These are phyloP conservation scores for Sugiyamaella valdiviana DNA, from an alignment of 805 yeast genomes.

Conservation along the genomic window DNA sequence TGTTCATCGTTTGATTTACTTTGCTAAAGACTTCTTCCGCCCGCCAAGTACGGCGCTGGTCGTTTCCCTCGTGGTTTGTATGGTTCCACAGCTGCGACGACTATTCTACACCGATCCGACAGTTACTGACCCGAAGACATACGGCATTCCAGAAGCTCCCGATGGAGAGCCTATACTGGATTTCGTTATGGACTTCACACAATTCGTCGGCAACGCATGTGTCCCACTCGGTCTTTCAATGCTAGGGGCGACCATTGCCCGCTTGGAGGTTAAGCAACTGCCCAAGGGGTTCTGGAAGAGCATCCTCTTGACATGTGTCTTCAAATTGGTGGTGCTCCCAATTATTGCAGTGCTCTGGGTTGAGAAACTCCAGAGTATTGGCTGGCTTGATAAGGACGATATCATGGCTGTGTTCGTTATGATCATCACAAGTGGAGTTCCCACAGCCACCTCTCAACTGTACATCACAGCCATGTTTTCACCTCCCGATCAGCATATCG, in stretches of 20 bases:
- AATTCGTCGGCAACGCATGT: slow-evolving; percentile 77
- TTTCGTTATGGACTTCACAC: slow-evolving; percentile 73
- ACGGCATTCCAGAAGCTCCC: slow-evolving; percentile 55
- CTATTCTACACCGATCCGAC: slow-evolving; percentile 50
- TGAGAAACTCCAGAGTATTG: slow-evolving; percentile 52
- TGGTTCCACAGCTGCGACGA: slow-evolving; percentile 84
- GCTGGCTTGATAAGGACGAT: slow-evolving; percentile 57
- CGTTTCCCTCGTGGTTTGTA: slow-evolving; percentile 55
- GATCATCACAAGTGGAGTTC: slow-evolving; percentile 70
- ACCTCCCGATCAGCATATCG: slow-evolving; percentile 48
- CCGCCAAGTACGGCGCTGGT: slow-evolving; percentile 74
- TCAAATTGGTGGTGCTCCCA: slow-evolving; percentile 66
- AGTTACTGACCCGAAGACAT: slow-evolving; percentile 29
- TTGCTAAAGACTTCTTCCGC: slow-evolving; percentile 40
- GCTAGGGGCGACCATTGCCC: slow-evolving; percentile 81
- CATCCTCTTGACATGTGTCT: slow-evolving; percentile 48
- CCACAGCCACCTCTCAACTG: slow-evolving; percentile 82
- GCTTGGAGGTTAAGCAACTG: slow-evolving; percentile 53
- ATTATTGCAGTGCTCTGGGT: slow-evolving; percentile 67
- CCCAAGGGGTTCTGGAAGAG: slow-evolving; percentile 65
- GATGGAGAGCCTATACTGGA: slow-evolving; percentile 79
- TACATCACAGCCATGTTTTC: slow-evolving; percentile 85
- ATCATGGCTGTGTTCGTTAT: slow-evolving; percentile 63
- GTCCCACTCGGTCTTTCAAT: slow-evolving; percentile 82
- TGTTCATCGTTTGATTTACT: neutral